phyloP scores from a whole-genome alignment of 1,284 basidiomycete genomes.

The Ganoderma leucocontextum region DNA sequence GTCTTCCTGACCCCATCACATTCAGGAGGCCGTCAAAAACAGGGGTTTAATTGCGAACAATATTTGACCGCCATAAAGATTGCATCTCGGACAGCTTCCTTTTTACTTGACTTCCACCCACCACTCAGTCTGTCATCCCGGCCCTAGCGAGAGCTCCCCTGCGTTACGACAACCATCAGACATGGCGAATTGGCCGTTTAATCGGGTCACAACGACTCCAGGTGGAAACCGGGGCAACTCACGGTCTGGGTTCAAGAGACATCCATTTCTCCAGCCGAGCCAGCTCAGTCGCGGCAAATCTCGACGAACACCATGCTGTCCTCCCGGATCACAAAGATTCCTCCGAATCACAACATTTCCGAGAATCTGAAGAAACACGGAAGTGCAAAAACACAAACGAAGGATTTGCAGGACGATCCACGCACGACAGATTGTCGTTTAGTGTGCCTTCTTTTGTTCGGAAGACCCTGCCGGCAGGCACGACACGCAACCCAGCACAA shows the following conservation, averaged over 20 bases:
- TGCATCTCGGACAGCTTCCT: neutral
- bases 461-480: neutral
- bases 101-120: neutral
- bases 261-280: conserved; percentile 1
- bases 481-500: neutral
- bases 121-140: neutral
- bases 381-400: neutral
- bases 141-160: neutral
- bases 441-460: neutral
- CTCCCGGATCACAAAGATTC: conserved; percentile 1
- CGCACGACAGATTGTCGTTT: neutral
- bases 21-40: neutral
- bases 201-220: neutral
- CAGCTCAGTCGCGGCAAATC: neutral
- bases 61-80: neutral
- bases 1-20: neutral
- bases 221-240: neutral
- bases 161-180: neutral
- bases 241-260: neutral
- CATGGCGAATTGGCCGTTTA: neutral
- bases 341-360: neutral
- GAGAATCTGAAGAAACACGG: neutral
- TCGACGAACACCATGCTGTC: neutral
- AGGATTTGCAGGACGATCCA: neutral
- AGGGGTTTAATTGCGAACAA: neutral